A percentile compares a stretch with the other conserved stretches of the same genome.
phyloP scores from a whole-genome alignment of 208 protist genomes.

The Leishmania tarentolae region DNA sequence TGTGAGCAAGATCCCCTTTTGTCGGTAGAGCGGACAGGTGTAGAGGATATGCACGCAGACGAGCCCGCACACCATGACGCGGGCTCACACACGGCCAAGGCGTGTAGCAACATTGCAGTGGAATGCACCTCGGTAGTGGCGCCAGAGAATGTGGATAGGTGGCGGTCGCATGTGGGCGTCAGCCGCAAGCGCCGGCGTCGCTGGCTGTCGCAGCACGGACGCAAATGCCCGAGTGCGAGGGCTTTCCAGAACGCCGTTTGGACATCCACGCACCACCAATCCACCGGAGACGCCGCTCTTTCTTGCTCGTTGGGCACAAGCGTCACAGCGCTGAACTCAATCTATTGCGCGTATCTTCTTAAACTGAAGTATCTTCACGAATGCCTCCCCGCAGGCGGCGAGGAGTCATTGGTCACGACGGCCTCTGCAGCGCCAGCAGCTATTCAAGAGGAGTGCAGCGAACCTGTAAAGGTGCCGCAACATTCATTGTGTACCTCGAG shows the following conservation, averaged over 20 bases:
- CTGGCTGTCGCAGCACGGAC: not conserved
- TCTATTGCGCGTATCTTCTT: slow-evolving; percentile 7
- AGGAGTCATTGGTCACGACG: not conserved
- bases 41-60: not conserved
- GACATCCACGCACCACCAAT: not conserved
- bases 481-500: not conserved
- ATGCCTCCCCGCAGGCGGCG: not conserved
- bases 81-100: not conserved
- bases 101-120: not conserved
- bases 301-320: not conserved
- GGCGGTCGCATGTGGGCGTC: not conserved
- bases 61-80: not conserved
- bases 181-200: slow-evolving; percentile 22
- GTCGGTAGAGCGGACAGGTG: slow-evolving; percentile 27
- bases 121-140: not conserved
- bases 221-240: not conserved
- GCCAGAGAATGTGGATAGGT: not conserved
- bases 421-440: not conserved
- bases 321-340: not conserved
- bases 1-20: slow-evolving; percentile 63
- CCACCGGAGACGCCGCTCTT: not conserved
- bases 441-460: not conserved
- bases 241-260: not conserved
- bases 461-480: not conserved
- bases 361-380: not conserved